These are phyloP conservation scores for Isabelozyma heimii DNA, from an alignment of 805 yeast genomes.

Conservation along the genomic window DNA sequence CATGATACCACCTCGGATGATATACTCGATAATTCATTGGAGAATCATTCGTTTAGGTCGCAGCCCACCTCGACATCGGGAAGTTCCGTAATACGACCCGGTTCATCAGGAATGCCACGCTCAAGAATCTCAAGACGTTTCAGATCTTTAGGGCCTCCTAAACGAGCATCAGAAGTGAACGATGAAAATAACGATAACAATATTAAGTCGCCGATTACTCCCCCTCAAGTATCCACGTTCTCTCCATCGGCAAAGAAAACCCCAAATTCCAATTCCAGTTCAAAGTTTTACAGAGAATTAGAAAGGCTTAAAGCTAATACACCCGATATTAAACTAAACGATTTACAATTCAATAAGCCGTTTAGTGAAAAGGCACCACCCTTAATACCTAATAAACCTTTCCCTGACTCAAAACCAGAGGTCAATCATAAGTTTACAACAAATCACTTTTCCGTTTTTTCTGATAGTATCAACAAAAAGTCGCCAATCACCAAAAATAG, in stretches of 20 bases:
- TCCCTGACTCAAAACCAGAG: background rate
- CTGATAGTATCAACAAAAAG: slow-evolving; percentile 11
- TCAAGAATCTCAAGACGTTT: slow-evolving; percentile 36
- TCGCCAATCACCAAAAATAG: background rate
- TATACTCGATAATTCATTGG: slow-evolving; percentile 10
- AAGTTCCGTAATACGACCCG: background rate
- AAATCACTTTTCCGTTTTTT: background rate
- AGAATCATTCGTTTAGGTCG: slow-evolving; percentile 7
- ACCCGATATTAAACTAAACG: slow-evolving; percentile 2
- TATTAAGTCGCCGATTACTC: background rate
- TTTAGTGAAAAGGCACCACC: slow-evolving; percentile 15
- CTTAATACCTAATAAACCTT: background rate
- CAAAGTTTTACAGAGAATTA: slow-evolving; percentile 14
- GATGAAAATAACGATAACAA: background rate
- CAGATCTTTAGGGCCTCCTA: slow-evolving; percentile 48
- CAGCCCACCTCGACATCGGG: slow-evolving; percentile 5
- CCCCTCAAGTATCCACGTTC: slow-evolving; percentile 4
- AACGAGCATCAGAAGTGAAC: slow-evolving; percentile 30
- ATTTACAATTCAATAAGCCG: too few species aligned
- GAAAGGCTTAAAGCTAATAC: slow-evolving; percentile 10
- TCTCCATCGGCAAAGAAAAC: slow-evolving; percentile 1
- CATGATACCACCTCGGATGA: slow-evolving; percentile 11
- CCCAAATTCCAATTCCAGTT: slow-evolving; percentile 4
- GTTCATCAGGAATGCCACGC: slow-evolving; percentile 16
- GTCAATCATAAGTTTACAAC: background rate